Base-by-base conservation (phyloP, 306 rosid species). In the Vachellia collinsii region DNA sequence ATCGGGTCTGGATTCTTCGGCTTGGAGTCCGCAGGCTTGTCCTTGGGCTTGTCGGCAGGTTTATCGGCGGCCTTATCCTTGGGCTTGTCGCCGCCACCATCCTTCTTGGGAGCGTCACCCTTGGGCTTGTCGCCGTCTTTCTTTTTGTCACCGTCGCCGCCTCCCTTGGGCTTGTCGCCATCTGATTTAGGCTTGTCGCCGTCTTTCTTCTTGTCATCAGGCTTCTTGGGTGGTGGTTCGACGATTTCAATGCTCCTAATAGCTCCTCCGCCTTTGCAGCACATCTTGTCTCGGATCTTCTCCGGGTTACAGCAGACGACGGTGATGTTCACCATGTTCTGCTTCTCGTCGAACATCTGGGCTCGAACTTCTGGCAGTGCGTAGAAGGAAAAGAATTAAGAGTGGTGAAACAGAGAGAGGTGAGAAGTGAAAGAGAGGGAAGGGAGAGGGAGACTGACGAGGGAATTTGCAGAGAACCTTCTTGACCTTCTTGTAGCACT, bases 241-340 rank as follows among this genome's bases (percentile, higher is more conserved):
- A 66, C 70, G 76, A 94, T 90, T 50, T 91, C 94, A 53, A 94
- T 91, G 88, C 91, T 76, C 78, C 85, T 90, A 48, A 94, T 85
- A 7, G 73, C 58, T 3, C 90, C 85, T 4, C 97, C 84, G 5
- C 92, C 92, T 81, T 91, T 93, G 77, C 34, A 72, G 39, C 91
- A 85, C 16, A 93, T 74, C 75, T 89, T 90, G 70, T 89, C 90
- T 72, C 88, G 82, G 2, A 94, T 86, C 83, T 86, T 94, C 59
- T 94, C 98, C 1, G 97, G 98, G 66, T 79, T 77, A 38, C 97
- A 91, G 19, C 97, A 91, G 0, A 90, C 91, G 70, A 94, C 99
- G 37, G 73, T 91, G 85, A 92, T 89, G 3, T 14, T 1, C 86
- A 94, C 97, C 0, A 9, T 48, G 81, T 88, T 89, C 6, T 81